Evolutionary conservation across 345 rosid genomes (phyloP).

Genomic region (Lepidium didymum): DNA sequence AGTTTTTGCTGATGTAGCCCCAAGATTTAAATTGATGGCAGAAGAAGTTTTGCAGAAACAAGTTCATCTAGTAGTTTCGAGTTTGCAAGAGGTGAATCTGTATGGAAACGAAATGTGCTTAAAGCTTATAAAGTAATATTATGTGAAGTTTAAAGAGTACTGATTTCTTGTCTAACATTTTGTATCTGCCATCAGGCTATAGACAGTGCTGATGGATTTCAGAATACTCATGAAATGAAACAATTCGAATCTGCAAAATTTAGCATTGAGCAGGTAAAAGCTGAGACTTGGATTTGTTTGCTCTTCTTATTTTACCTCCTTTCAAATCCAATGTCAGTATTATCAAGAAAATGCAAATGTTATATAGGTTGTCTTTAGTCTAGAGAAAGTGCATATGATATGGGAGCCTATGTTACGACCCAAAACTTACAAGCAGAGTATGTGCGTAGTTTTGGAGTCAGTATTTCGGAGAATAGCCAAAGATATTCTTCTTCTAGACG

Average conservation of each 20-base stretch:
- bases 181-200: constrained; percentile 51
- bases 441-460: constrained; percentile 72
- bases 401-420: constrained; percentile 88
- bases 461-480: constrained; percentile 64
- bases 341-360: constrained; percentile 6
- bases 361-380: constrained; percentile 69
- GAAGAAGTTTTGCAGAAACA: constrained; percentile 78
- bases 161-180: neutral
- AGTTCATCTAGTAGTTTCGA: constrained; percentile 60
- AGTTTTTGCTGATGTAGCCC: constrained; percentile 86
- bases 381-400: constrained; percentile 87
- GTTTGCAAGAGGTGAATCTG: constrained; percentile 63
- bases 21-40: constrained; percentile 75
- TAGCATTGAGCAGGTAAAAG: constrained; percentile 75
- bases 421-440: constrained; percentile 71
- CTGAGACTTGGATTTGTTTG: constrained; percentile 8
- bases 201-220: constrained; percentile 90
- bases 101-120: neutral
- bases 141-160: neutral
- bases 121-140: neutral
- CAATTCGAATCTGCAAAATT: constrained; percentile 85
- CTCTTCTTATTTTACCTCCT: neutral
- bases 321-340: neutral
- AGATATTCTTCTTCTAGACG: constrained; percentile 84
- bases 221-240: constrained; percentile 75